Conservation (phyloP, 192 early-diverging fungal genomes). For the Oehlia diaphana region DNA sequence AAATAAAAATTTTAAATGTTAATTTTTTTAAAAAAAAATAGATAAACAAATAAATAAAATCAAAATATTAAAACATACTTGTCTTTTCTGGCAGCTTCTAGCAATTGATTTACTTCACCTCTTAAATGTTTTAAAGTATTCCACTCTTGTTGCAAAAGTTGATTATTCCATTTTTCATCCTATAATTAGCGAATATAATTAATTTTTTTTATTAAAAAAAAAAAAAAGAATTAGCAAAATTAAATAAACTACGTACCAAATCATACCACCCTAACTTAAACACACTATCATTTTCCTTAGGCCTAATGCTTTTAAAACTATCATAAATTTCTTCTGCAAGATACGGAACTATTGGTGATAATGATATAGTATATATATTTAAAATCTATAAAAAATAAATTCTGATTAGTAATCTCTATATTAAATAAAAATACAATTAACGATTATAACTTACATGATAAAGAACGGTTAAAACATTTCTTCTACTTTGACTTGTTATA, state of each 20-base stretch:
- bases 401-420: too few species aligned
- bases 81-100: conserved; percentile 54
- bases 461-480: conserved; percentile 65
- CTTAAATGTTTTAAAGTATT: conserved; percentile 44
- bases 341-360: conserved; percentile 69
- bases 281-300: conserved; percentile 46
- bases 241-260: conserved; percentile 29
- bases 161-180: conserved; percentile 46
- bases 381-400: conserved; percentile 39
- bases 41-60: too few species aligned
- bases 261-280: conserved; percentile 64
- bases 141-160: conserved; percentile 43
- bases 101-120: conserved; percentile 47
- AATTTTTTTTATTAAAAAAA: too few species aligned
- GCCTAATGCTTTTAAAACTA: conserved; percentile 48
- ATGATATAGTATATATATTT: conserved; percentile 55
- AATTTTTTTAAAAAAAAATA: neutral
- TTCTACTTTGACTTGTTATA: conserved; percentile 42
- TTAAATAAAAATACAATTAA: too few species aligned
- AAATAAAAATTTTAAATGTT: neutral
- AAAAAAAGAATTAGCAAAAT: neutral
- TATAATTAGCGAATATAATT: conserved; percentile 3
- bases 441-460: conserved; percentile 47
- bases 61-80: conserved; percentile 37
- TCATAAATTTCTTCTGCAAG: conserved; percentile 76